Base-by-base conservation (phyloP, 164 flowering plant species). In the Kalanchoe fedtschenkoi region DNA sequence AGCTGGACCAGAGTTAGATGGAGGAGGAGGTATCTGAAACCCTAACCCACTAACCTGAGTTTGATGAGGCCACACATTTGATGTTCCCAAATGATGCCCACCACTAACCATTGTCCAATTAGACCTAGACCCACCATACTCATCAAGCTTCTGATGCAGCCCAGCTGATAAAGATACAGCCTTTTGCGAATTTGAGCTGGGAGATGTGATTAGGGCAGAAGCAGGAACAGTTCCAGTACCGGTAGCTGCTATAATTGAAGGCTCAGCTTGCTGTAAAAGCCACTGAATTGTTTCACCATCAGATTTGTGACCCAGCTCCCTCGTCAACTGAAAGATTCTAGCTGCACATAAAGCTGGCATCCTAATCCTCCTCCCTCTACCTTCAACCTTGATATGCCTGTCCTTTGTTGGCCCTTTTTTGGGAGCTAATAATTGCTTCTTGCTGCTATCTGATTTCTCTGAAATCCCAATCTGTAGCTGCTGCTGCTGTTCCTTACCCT, bases 301-400 rank as follows among this genome's bases (percentile, higher is more conserved):
- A 22, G 95, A 88, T 76, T 88, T 88, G 69, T 88, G 88, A 26
- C 90, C 96, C 66, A 88, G 72, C 72, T 88, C 96, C 66, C 90
- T 72, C 10, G 96, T 89, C 42, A 89, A 67, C 60, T 89, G 96
- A 41, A 89, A 89, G 55, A 89, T 86, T 46, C 96, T 79, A 0
- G 96, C 96, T 0, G 96, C 96, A 63, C 96, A 89, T 1, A 89
- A 78, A 51, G 96, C 96, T 2, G 96, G 96, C 96, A 89, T 89
- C 81, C 96, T 67, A 28, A 89, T 86, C 43, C 96, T 79, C 54
- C 96, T 70, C 0, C 96, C 96, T 46, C 96, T 71, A 11, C 96
- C 96, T 57, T 89, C 96, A 14, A 89, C 96, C 65, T 89, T 89
- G 1, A 86, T 89, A 72, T 89, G 93, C 19, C 93, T 74, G 61